Base-by-base conservation (phyloP, 768 basidiomycete species). In the Xerocomus spinulosus region DNA sequence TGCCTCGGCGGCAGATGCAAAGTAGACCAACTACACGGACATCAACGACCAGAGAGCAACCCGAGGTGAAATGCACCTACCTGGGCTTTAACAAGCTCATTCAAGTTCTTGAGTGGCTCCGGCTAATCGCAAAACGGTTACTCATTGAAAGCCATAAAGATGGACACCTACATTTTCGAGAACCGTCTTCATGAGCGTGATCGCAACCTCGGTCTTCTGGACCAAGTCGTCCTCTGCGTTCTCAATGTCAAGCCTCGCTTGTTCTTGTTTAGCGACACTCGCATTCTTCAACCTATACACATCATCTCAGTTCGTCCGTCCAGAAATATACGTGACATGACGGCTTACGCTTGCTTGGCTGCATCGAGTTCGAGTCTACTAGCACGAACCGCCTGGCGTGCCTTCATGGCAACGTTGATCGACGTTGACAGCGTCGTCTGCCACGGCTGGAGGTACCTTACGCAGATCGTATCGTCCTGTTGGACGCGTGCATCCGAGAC, bases 101-200 rank as follows among this genome's bases (percentile, higher is more conserved):
- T 91, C 47, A 98, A 68, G 71, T 95, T 91, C 81, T 90, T 93
- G 65, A 99, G 69, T 4, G 96, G 91, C 70, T 97, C 95, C 32
- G 96, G 96, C 92, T 95, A 20, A 35, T n/a, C n/a, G 33, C 14
- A 8, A 10, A 34, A 46, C 38, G 42, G n/a, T 3, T 9, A 25
- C 9, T 23, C 32, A 5, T 18, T 2, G 20, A 2, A 9, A 5
- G 33, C 17, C 8, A 8, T 45, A 39, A 9, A 29, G 24, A 6
- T 10, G 0, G 8, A n/a, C 10, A 74, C 87, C 46, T 54, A 96
- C 94, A 69, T 97, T 97, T 59, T 98, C 95, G 32, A 99, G 77
- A 14, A 98, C 95, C n/a, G 90, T 87, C 76, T 95, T 95, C 93
- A 96, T 95, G 36, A 92, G 78, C 3, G 87, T 89, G 58, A 96